Evolutionary conservation across 2,329 filamentous ascomycete genomes (phyloP).

Genomic region (Hypoxylon sp.): DNA sequence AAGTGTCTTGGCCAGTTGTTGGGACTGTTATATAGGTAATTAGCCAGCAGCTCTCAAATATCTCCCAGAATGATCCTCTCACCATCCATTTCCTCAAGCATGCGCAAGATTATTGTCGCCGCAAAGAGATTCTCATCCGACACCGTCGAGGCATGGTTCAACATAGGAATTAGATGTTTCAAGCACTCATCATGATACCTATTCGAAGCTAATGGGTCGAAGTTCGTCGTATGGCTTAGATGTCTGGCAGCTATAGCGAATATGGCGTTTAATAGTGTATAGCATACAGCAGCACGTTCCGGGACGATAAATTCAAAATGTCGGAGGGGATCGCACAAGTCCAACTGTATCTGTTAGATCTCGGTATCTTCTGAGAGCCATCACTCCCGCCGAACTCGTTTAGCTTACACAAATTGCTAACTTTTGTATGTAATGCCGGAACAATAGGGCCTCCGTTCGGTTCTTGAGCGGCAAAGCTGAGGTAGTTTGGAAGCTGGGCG

Average conservation of each 20-base stretch:
- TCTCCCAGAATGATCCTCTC: conserved; percentile 46
- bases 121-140: conserved; percentile 68
- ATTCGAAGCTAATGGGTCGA: conserved; percentile 66
- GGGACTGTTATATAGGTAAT: conserved; percentile 55
- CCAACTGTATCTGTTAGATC: conserved; percentile 50
- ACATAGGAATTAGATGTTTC: conserved; percentile 63
- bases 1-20: conserved; percentile 61
- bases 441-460: conserved; percentile 54
- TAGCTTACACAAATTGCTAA: conserved; percentile 56
- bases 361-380: neutral
- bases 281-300: conserved; percentile 64
- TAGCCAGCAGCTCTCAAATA: conserved; percentile 30
- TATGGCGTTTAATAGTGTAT: conserved; percentile 70
- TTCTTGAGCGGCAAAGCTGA: conserved; percentile 53
- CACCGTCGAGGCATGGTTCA: conserved; percentile 58
- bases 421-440: conserved; percentile 57
- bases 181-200: conserved; percentile 69
- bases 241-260: conserved; percentile 70
- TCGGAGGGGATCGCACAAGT: conserved; percentile 54
- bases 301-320: conserved; percentile 71
- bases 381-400: neutral
- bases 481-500: conserved; percentile 42
- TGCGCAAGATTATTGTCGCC: conserved; percentile 66
- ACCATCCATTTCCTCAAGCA: conserved; percentile 64
- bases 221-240: conserved; percentile 64